Evolutionary conservation across 306 rosid species (phyloP), one percentile per base, ranked within the genome.

Genomic region (Trifolium subterraneum): DNA sequence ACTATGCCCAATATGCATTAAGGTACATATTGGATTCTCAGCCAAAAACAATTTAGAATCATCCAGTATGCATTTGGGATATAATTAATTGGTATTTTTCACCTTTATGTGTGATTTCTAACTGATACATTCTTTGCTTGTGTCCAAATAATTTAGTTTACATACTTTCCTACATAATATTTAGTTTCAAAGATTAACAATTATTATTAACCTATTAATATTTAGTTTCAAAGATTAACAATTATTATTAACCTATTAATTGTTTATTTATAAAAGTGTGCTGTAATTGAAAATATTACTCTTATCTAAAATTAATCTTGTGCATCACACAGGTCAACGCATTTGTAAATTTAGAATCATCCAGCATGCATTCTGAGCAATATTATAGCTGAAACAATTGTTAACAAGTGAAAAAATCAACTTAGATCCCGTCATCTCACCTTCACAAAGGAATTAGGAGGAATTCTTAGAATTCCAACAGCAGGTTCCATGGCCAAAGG

Each of bases 401-500:
- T 64, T 62, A 35, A 72, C 18, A 80, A 71, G 67, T 16, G 51
- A 44, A 16, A 79, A 76, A 6, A 70, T 20, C 64, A 64, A 44
- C 71, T 11, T 65, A 59, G 48, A 18, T 31, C 73, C 11, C 15
- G 41, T 31, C 54, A 29, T 27, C 47, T 73, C 82, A 94, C 99
- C 97, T 94, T 94, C 72, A 83, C 74, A 79, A 94, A 92, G 58
- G 92, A 75, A 74, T 54, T 79, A 14, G 93, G 76, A 64, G 97
- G 96, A 80, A 94, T 86, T 87, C 74, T 84, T 54, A 88, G 96
- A 81, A 94, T 87, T 84, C 99, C 99, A 42, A 80, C 71, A 36
- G 99, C 99, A 73, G 99, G 99, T 79, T 94, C 97, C 99, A 94
- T 94, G 80, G 69, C 84, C 85, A 84, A 93, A 41, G 85, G 89